Evolutionary conservation across 2,329 filamentous ascomycete species (phyloP).

Genomic region (Orbilia blumenaviensis): DNA sequence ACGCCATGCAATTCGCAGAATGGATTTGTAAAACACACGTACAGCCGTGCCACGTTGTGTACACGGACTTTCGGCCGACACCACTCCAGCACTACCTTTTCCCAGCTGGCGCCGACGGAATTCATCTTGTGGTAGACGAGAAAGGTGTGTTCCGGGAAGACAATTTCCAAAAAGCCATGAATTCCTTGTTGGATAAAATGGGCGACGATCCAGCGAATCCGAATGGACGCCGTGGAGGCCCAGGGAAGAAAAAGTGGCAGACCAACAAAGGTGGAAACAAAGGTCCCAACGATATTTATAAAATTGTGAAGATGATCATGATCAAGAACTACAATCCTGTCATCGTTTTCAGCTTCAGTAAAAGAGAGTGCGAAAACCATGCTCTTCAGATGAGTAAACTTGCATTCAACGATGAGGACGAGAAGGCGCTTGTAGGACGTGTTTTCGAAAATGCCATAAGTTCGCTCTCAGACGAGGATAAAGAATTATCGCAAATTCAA

Average conservation of each 20-base stretch:
- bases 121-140: slow-evolving; percentile 93
- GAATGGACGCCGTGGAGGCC: slow-evolving; percentile 77
- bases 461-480: slow-evolving; percentile 90
- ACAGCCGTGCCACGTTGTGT: slow-evolving; percentile 97
- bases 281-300: slow-evolving; percentile 81
- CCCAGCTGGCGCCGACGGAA: slow-evolving; percentile 88
- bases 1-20: slow-evolving; percentile 98
- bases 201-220: slow-evolving; percentile 83
- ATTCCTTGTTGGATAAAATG: slow-evolving; percentile 84
- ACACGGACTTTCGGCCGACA: slow-evolving; percentile 97
- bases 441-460: slow-evolving; percentile 95
- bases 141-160: slow-evolving; percentile 95
- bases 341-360: slow-evolving; percentile 99
- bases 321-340: slow-evolving; percentile 96
- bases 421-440: slow-evolving; percentile 91
- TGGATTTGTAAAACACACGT: slow-evolving; percentile 99
- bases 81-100: slow-evolving; percentile 98
- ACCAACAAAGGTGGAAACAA: slow-evolving; percentile 84
- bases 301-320: slow-evolving; percentile 99
- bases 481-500: slow-evolving; percentile 84
- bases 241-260: slow-evolving; percentile 90
- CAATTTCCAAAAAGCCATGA: slow-evolving; percentile 97
- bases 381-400: slow-evolving; percentile 86
- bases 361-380: slow-evolving; percentile 91
- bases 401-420: slow-evolving; percentile 94